phyloP scores from a whole-genome alignment of 805 yeast genomes.

The Lachancea nothofagi region DNA sequence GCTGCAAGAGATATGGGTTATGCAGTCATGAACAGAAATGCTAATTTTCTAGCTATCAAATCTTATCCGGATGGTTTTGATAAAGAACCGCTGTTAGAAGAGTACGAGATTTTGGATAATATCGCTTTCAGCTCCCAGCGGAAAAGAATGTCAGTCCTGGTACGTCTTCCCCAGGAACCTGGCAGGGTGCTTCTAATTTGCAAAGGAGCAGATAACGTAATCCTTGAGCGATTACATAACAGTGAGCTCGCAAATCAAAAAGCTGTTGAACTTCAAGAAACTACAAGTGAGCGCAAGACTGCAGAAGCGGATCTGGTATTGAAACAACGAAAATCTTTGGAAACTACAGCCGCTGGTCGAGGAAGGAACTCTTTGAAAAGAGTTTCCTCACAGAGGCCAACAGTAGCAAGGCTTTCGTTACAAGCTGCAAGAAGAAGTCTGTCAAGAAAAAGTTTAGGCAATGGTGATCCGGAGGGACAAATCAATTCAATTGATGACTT shows the following conservation, averaged over 20 bases:
- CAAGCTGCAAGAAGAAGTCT: constrained; percentile 30
- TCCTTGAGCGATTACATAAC: constrained; percentile 64
- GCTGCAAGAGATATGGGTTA: constrained; percentile 96
- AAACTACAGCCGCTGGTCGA: constrained; percentile 28
- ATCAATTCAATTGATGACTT: constrained; percentile 47
- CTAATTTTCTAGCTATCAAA: constrained; percentile 56
- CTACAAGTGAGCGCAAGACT: constrained; percentile 57
- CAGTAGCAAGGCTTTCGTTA: constrained; percentile 28
- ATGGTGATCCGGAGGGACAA: constrained; percentile 26
- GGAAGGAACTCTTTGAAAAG: constrained; percentile 33
- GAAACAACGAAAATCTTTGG: constrained; percentile 48
- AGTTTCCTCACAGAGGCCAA: constrained; percentile 24
- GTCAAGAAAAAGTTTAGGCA: constrained; percentile 17
- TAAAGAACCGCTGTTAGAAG: constrained; percentile 54
- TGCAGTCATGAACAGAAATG: constrained; percentile 67
- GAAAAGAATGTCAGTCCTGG: constrained; percentile 90
- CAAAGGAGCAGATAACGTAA: constrained; percentile 94
- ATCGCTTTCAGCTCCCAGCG: constrained; percentile 84
- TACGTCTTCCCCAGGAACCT: constrained; percentile 58
- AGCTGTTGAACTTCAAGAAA: constrained; percentile 54
- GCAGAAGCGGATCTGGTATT: constrained; percentile 73
- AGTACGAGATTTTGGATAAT: constrained; percentile 68
- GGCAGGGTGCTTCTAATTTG: constrained; percentile 70
- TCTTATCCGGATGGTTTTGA: constrained; percentile 82
- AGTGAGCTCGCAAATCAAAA: constrained; percentile 56